Evolutionary conservation across 2,329 filamentous ascomycete genomes (phyloP), one percentile per base, ranked within the genome.

Genomic region (Trichoderma lentiforme): DNA sequence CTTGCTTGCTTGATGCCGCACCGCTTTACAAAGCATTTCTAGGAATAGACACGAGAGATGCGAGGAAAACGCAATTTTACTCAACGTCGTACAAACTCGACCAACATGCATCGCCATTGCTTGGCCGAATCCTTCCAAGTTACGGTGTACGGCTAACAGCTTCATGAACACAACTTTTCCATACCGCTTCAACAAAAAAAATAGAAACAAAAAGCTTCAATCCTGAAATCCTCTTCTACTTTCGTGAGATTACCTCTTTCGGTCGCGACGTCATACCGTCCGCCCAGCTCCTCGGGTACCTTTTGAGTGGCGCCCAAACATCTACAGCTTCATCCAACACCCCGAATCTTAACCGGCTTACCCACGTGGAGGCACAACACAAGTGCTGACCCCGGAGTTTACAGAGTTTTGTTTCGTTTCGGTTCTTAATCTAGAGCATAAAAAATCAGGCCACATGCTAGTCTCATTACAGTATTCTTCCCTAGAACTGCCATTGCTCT

Each of bases 381-480:
- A 67, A 67, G 64, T 58, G 64, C 64, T 67, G 64, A 67, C 39
- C 36, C 36, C 43, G 26, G 43, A 14, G 39, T 32, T 12, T 65
- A 24, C 56, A 66, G 26, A 36, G 30, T 66, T 68, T 68, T 21
- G 66, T 61, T 69, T 69, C 56, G 66, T 69, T 69, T 69, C 65
- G 11, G 5, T 24, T 65, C 43, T 47, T 47, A 15, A 51, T 51
- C 24, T 43, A 51, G 62, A 64, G 51, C 62, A 51, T 28, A 39
- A 60, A 60, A 36, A 36, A 36, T 28, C 15, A 36, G 14, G 6
- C 56, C 65, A 60, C 14, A 21, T 32, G 26, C 62, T 65, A 65
- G 62, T 65, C 39, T 65, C 62, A 9, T 18, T 68, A 9, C 4
- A 68, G 53, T 21, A 32, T 21, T 57, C 26, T 67, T 43, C 18